Evolutionary conservation across 2,329 filamentous ascomycete genomes (phyloP).

Genomic region (Boeremia lycopersici): DNA sequence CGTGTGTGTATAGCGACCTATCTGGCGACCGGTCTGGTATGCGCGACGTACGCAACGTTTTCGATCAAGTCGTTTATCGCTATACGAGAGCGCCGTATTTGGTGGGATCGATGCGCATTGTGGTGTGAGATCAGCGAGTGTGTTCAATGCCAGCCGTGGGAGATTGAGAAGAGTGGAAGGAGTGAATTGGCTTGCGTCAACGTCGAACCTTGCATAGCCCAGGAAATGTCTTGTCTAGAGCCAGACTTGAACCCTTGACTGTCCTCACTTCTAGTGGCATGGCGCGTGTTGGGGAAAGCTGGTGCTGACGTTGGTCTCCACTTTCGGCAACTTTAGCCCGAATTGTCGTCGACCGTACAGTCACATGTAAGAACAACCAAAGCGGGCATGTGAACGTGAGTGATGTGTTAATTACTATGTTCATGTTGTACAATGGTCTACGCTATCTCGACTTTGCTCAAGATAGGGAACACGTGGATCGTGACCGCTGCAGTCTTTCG

Average conservation of each 20-base stretch:
- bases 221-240: conserved; percentile 16
- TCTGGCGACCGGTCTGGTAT: neutral
- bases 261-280: conserved; percentile 36
- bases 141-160: conserved; percentile 17
- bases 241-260: conserved; percentile 22
- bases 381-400: neutral
- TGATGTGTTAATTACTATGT: conserved; percentile 11
- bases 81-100: conserved; percentile 18
- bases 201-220: conserved; percentile 23
- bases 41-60: neutral
- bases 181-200: conserved; percentile 5
- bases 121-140: conserved; percentile 2
- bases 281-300: conserved; percentile 25
- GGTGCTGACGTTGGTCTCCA: conserved; percentile 40
- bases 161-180: neutral
- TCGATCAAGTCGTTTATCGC: conserved; percentile 1
- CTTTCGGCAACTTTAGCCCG: conserved; percentile 20
- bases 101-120: conserved; percentile 20
- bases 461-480: neutral
- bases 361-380: conserved; percentile 8
- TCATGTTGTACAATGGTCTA: conserved; percentile 11
- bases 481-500: neutral
- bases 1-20: neutral
- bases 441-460: neutral
- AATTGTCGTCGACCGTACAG: conserved; percentile 4